Conservation (phyloP, 495 filamentous ascomycete genomes). For the Paragyromitra xinjiangensis region DNA sequence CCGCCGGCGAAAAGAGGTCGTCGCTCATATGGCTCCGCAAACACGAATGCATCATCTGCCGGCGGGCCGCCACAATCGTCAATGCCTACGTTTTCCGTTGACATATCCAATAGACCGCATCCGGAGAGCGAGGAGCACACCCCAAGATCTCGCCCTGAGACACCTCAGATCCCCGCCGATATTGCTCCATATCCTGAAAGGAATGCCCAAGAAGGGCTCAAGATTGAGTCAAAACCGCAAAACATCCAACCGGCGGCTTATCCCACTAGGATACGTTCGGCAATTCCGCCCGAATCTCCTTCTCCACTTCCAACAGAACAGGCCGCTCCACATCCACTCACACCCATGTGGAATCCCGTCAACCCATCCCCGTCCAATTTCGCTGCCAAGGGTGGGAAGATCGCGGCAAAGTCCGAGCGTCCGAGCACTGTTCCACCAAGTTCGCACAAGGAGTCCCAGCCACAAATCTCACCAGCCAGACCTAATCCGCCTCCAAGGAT, state of each 20-base stretch:
- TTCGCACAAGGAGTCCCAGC: conserved; percentile 52
- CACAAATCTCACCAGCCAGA: conserved; percentile 51
- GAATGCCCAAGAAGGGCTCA: conserved; percentile 47
- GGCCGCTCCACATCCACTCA: conserved; percentile 45
- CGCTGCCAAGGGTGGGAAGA: conserved; percentile 49
- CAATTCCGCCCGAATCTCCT: conserved; percentile 48
- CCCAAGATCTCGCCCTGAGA: conserved; percentile 52
- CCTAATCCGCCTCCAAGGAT: conserved; percentile 52
- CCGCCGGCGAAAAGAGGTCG: conserved; percentile 55
- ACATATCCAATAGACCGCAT: conserved; percentile 52
- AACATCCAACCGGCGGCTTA: conserved; percentile 47
- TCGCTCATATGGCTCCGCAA: conserved; percentile 53
- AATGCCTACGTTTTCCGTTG: conserved; percentile 56
- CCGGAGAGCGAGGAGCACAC: conserved; percentile 50
- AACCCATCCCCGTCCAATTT: conserved; percentile 50
- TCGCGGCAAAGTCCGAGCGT: conserved; percentile 54
- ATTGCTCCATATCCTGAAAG: conserved; percentile 40
- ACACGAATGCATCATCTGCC: conserved; percentile 45
- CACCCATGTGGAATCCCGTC: conserved; percentile 56
- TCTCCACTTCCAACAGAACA: conserved; percentile 52
- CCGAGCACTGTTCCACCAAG: conserved; percentile 48
- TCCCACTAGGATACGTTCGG: conserved; percentile 49
- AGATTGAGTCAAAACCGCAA: conserved; percentile 49
- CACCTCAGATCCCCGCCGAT: conserved; percentile 48
- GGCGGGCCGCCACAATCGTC: conserved; percentile 52